phyloP scores from a whole-genome alignment of 2,329 filamentous ascomycete genomes.

The Diplodia mutila region DNA sequence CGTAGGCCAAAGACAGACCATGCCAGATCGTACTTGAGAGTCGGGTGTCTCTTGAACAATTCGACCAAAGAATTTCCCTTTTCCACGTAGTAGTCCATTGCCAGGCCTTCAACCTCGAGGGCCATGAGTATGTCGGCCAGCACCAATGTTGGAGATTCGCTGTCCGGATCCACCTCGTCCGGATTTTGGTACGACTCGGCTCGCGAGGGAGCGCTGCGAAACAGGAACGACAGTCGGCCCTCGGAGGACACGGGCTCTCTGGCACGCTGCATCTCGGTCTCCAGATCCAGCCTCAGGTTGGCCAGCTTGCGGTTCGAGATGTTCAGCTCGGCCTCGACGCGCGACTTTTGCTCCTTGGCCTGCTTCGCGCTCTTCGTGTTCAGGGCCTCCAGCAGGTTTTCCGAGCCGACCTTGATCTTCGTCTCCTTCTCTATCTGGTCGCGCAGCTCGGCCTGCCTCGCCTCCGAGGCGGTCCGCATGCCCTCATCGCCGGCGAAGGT shows the following conservation, averaged over 20 bases:
- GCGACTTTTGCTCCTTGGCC: slow-evolving; percentile 67
- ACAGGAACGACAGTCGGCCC: slow-evolving; percentile 61
- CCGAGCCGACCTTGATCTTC: slow-evolving; percentile 97
- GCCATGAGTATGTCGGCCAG: slow-evolving; percentile 89
- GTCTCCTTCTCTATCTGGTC: slow-evolving; percentile 92
- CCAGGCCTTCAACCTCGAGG: slow-evolving; percentile 83
- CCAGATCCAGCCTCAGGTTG: slow-evolving; percentile 61
- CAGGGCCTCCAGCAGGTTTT: slow-evolving; percentile 95
- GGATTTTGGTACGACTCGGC: slow-evolving; percentile 52
- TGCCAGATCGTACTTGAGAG: slow-evolving; percentile 92
- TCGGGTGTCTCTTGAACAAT: slow-evolving; percentile 90
- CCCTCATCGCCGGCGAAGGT: slow-evolving; percentile 63
- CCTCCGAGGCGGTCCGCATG: slow-evolving; percentile 63
- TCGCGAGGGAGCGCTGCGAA: slow-evolving; percentile 59
- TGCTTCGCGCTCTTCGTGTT: slow-evolving; percentile 96
- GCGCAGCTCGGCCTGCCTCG: slow-evolving; percentile 73
- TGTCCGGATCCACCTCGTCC: slow-evolving; percentile 68
- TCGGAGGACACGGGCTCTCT: slow-evolving; percentile 58
- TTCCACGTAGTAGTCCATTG: slow-evolving; percentile 92
- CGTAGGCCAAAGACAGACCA: slow-evolving; percentile 94
- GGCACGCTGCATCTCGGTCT: slow-evolving; percentile 62
- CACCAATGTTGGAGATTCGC: slow-evolving; percentile 89
- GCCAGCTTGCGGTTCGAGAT: slow-evolving; percentile 77
- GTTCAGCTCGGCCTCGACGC: slow-evolving; percentile 80
- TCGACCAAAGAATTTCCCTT: slow-evolving; percentile 92